Conservation (phyloP, 1,284 basidiomycete species). For the Ustilago tritici region DNA sequence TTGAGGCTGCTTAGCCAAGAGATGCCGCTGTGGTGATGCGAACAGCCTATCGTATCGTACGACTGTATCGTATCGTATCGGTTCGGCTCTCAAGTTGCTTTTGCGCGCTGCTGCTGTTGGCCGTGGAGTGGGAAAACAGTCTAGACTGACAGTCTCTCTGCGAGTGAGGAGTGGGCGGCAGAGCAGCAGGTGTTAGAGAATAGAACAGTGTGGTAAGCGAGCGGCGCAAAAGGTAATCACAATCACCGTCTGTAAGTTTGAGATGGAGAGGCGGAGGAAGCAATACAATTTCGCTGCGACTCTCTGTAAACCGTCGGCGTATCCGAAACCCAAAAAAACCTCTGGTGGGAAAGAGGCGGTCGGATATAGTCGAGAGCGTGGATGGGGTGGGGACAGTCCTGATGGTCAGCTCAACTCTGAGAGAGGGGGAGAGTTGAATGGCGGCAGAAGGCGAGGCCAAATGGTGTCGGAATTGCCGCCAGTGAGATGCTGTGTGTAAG, state of each 20-base stretch:
- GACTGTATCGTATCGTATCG: background rate
- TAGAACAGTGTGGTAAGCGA: constrained; percentile 32
- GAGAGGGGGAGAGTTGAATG: background rate
- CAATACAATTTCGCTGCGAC: no score
- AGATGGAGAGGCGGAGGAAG: background rate
- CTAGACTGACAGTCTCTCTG: background rate
- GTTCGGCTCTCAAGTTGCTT: background rate
- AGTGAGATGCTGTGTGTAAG: background rate
- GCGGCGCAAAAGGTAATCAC: background rate
- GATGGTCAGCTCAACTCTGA: background rate
- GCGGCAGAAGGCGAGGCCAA: background rate
- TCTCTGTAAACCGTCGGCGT: no score
- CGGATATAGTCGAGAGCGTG: no score
- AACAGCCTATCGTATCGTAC: background rate
- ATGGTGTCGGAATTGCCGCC: background rate
- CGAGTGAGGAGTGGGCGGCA: background rate
- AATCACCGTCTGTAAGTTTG: no score
- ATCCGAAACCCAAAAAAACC: no score
- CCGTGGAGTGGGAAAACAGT: background rate
- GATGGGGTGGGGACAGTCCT: no score
- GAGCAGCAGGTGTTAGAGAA: background rate
- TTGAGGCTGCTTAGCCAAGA: constrained; percentile 8
- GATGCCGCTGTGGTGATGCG: constrained; percentile 13
- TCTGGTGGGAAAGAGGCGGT: no score
- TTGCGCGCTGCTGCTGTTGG: constrained; percentile 1